phyloP scores from a whole-genome alignment of 75 land plant species.

The Ceratopteris richardii region DNA sequence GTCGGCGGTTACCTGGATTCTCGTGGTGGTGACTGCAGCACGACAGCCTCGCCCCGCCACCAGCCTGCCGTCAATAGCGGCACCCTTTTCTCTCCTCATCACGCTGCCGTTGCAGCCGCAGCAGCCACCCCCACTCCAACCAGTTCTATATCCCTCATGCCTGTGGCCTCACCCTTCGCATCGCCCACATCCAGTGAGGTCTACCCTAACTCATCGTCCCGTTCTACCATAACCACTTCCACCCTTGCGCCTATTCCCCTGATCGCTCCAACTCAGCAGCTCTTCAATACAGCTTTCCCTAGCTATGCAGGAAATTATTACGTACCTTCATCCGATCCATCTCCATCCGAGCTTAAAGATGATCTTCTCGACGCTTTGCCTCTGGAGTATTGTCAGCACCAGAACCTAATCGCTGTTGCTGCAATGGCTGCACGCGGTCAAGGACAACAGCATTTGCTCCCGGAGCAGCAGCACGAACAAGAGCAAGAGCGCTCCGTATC shows the following conservation, averaged over 20 bases:
- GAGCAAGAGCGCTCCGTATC: background rate
- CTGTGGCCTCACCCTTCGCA: slow-evolving; percentile 7
- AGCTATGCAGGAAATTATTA: no score
- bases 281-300: background rate
- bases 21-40: slow-evolving; percentile 13
- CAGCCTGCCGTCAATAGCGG: background rate
- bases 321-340: background rate
- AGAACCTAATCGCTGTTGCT: background rate
- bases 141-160: background rate
- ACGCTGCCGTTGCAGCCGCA: background rate
- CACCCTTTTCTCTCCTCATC: background rate
- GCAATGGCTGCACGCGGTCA: background rate
- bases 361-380: background rate
- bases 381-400: slow-evolving; percentile 1
- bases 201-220: slow-evolving; percentile 2
- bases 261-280: background rate
- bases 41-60: slow-evolving; percentile 17
- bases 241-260: background rate
- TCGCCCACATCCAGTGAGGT: slow-evolving; percentile 6
- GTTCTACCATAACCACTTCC: background rate
- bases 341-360: background rate
- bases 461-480: background rate
- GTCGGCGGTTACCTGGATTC: background rate
- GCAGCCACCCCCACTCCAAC: slow-evolving; percentile 6
- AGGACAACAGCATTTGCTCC: background rate